Conservation (phyloP, 345 rosid species). For the Citrus hindsii region DNA sequence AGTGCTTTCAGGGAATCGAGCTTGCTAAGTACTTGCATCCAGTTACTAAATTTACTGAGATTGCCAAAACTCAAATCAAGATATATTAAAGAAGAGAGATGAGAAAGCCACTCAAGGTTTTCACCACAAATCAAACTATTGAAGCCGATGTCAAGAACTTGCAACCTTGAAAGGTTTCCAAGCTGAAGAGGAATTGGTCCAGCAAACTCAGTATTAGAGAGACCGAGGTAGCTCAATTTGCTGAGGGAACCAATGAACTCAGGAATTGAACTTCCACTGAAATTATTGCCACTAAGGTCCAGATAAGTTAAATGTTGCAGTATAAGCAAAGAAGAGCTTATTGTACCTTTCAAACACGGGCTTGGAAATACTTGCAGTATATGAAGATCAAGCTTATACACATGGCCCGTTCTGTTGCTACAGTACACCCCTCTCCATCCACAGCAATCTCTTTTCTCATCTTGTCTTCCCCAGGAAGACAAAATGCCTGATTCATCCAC, state of each 20-base stretch:
- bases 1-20: not conserved
- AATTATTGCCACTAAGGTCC: not conserved
- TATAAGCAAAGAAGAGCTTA: not conserved
- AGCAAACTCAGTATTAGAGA: not conserved
- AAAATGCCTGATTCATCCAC: not conserved
- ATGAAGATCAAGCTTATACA: constrained; percentile 15
- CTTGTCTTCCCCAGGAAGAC: not conserved
- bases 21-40: constrained; percentile 10
- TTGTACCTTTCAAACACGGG: not conserved
- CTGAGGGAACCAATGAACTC: not conserved
- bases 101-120: constrained; percentile 5
- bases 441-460: constrained; percentile 11
- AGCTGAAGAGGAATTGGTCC: not conserved
- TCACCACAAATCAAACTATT: not conserved
- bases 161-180: constrained; percentile 11
- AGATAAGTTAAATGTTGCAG: not conserved
- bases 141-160: not conserved
- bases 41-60: not conserved
- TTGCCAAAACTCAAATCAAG: not conserved
- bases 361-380: not conserved
- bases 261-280: not conserved
- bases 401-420: constrained; percentile 9
- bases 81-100: not conserved
- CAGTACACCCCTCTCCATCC: constrained; percentile 21
- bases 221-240: not conserved